phyloP scores from a whole-genome alignment of 306 rosid species.

The Morella rubra region DNA sequence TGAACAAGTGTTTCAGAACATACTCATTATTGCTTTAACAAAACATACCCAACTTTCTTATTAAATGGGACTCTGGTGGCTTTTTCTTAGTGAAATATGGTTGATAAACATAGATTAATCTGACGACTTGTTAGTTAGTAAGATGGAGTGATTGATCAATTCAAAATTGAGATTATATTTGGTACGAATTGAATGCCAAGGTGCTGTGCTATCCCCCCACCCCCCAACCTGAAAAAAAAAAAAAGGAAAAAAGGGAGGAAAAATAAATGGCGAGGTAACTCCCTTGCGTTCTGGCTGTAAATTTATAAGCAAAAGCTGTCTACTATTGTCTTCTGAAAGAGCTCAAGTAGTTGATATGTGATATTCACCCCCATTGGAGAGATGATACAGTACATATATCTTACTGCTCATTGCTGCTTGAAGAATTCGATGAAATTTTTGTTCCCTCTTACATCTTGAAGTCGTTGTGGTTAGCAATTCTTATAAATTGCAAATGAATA shows the following conservation, averaged over 20 bases:
- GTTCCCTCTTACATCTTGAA: not conserved
- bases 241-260: no score
- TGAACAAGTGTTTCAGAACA: not conserved
- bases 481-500: not conserved
- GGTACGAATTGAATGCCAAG: not conserved
- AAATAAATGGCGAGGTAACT: no score
- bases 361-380: not conserved
- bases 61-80: not conserved
- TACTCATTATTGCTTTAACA: not conserved
- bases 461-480: not conserved
- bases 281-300: not conserved
- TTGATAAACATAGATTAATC: not conserved
- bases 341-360: not conserved
- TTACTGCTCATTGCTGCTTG: not conserved
- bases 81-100: not conserved
- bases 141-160: no score
- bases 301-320: not conserved
- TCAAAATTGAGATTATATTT: not conserved
- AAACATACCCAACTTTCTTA: not conserved
- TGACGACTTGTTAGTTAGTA: not conserved
- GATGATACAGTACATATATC: not conserved
- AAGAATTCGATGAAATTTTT: not conserved
- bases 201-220: not conserved
- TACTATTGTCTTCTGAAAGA: not conserved
- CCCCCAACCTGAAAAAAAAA: no score